Conservation (phyloP, 306 rosid species). For the Acacia melanoxylon region DNA sequence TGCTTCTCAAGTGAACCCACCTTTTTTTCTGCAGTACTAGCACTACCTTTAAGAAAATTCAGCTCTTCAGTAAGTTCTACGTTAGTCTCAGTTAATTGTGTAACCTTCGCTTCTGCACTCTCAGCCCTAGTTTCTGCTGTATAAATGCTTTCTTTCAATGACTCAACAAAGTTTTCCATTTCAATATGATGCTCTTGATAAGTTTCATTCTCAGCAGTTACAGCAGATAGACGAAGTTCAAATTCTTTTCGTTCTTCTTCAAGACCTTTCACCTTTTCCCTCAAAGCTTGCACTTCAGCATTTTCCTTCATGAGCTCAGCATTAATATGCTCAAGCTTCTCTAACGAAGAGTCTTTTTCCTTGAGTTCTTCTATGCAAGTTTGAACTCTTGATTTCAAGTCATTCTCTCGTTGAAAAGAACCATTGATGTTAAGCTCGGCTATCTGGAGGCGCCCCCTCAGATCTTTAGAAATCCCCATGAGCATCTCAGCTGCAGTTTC, state of each 20-base stretch:
- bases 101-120: conserved; percentile 70
- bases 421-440: conserved; percentile 64
- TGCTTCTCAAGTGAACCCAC: conserved; percentile 88
- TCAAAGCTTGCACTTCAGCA: conserved; percentile 53
- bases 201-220: conserved; percentile 43
- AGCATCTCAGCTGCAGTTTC: conserved; percentile 78
- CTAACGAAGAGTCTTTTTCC: conserved; percentile 54
- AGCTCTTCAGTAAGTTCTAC: conserved; percentile 90
- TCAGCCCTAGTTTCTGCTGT: conserved; percentile 72
- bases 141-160: conserved; percentile 61
- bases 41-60: conserved; percentile 75
- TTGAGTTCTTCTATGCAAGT: conserved; percentile 50
- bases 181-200: conserved; percentile 62
- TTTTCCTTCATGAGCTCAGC: conserved; percentile 44
- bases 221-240: conserved; percentile 44
- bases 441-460: conserved; percentile 68
- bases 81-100: conserved; percentile 75
- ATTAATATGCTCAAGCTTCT: conserved; percentile 44
- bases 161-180: conserved; percentile 55
- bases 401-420: conserved; percentile 63
- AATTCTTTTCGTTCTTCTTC: conserved; percentile 53
- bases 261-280: conserved; percentile 58
- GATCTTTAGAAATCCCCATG: conserved; percentile 77
- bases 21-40: conserved; percentile 67
- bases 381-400: conserved; percentile 51